A percentile compares a stretch with the other conserved stretches of the same genome.
Evolutionary conservation across 805 yeast genomes (phyloP).

Genomic region (Candida parachauliodes): DNA sequence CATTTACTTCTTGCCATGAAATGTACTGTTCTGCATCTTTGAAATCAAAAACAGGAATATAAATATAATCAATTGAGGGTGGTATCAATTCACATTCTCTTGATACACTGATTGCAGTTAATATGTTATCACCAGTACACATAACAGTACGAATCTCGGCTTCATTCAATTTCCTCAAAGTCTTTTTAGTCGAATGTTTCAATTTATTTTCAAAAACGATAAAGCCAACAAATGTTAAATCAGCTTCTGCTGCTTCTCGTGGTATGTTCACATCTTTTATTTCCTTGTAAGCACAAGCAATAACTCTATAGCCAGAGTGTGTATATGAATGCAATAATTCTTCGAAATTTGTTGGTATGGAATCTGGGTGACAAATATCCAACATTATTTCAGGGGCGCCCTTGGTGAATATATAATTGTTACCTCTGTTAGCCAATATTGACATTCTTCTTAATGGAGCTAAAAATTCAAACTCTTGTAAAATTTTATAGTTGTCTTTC

Average conservation of each 20-base stretch:
- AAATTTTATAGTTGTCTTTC: constrained; percentile 24
- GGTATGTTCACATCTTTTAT: constrained; percentile 25
- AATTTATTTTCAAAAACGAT: constrained; percentile 90
- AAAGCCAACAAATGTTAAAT: constrained; percentile 77
- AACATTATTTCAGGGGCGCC: constrained; percentile 97
- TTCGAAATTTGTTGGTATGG: constrained; percentile 73
- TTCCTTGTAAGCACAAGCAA: constrained; percentile 80
- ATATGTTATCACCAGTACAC: constrained; percentile 97
- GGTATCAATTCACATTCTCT: constrained; percentile 71
- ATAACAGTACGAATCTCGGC: constrained; percentile 82
- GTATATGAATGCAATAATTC: constrained; percentile 79
- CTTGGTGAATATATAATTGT: constrained; percentile 54
- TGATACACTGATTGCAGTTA: constrained; percentile 93
- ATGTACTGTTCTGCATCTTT: constrained; percentile 39
- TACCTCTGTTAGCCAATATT: constrained; percentile 49
- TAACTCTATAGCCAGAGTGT: constrained; percentile 90
- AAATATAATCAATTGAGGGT: constrained; percentile 29
- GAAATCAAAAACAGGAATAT: constrained; percentile 57
- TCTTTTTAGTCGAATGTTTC: constrained; percentile 62
- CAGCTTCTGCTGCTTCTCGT: constrained; percentile 63
- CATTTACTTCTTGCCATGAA: constrained; percentile 65
- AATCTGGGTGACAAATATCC: constrained; percentile 65
- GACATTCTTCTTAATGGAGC: constrained; percentile 88
- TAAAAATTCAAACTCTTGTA: constrained; percentile 72
- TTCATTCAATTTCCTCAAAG: constrained; percentile 53